Conservation (phyloP, 768 basidiomycete genomes). For the Boletellus emodensis region DNA sequence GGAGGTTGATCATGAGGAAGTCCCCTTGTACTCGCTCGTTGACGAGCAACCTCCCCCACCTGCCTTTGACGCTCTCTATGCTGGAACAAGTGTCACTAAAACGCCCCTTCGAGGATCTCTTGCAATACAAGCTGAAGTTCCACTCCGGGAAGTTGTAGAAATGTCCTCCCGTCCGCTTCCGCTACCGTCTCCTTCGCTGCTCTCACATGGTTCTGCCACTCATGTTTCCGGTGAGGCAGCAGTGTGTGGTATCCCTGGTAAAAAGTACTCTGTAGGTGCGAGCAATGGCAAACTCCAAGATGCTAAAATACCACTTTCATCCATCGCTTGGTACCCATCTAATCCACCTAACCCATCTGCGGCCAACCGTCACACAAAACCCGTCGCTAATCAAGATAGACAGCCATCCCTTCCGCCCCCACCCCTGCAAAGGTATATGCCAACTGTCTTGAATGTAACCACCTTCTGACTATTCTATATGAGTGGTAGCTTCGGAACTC, state of each 20-base stretch:
- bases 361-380: slow-evolving; percentile 8
- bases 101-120: not conserved
- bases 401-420: not conserved
- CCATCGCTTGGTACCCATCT: not conserved
- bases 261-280: not conserved
- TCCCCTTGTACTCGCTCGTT: slow-evolving; percentile 22
- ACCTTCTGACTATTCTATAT: too few species aligned
- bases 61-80: slow-evolving; percentile 18
- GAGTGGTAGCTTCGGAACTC: not conserved
- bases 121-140: not conserved
- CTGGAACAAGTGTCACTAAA: not conserved
- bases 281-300: not conserved
- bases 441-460: not conserved
- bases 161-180: not conserved
- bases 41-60: slow-evolving; percentile 25
- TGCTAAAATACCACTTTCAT: not conserved
- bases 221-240: not conserved
- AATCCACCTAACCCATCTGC: not conserved
- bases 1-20: slow-evolving; percentile 14
- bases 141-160: not conserved
- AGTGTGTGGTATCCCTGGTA: not conserved
- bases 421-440: slow-evolving; percentile 10
- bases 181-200: not conserved
- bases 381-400: not conserved
- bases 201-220: not conserved